Conservation (phyloP, 805 yeast genomes). For the Candida manassasensis region DNA sequence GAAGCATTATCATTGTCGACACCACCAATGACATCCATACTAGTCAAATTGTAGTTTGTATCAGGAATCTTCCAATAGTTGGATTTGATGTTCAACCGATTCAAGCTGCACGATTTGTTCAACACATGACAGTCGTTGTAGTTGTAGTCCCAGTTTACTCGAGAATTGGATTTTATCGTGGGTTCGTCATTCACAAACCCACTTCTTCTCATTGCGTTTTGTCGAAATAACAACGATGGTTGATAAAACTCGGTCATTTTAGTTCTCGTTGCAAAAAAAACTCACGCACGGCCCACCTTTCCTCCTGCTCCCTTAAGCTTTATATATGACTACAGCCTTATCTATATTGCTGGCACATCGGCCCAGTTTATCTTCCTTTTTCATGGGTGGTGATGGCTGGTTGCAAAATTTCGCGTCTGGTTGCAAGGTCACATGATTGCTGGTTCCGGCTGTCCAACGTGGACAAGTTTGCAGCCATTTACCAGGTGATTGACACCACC, state of each 20-base stretch:
- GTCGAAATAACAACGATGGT: slow-evolving; percentile 39
- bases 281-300: no score
- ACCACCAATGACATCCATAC: slow-evolving; percentile 26
- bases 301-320: background rate
- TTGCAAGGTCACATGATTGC: slow-evolving; percentile 1
- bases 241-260: slow-evolving; percentile 32
- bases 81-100: slow-evolving; percentile 37
- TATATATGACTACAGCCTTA: background rate
- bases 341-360: background rate
- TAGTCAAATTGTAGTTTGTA: slow-evolving; percentile 39
- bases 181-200: slow-evolving; percentile 15
- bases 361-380: background rate
- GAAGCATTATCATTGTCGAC: slow-evolving; percentile 9
- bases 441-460: background rate
- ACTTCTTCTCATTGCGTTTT: slow-evolving; percentile 34
- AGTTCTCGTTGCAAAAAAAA: no score
- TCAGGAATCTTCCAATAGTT: slow-evolving; percentile 46
- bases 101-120: slow-evolving; percentile 38
- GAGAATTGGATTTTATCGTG: background rate
- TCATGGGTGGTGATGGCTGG: background rate
- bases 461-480: slow-evolving; percentile 1
- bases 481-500: no score
- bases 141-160: slow-evolving; percentile 10
- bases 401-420: background rate
- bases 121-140: slow-evolving; percentile 30